Conservation (phyloP, 305 asterid genomes). For the Solanum chacoense region DNA sequence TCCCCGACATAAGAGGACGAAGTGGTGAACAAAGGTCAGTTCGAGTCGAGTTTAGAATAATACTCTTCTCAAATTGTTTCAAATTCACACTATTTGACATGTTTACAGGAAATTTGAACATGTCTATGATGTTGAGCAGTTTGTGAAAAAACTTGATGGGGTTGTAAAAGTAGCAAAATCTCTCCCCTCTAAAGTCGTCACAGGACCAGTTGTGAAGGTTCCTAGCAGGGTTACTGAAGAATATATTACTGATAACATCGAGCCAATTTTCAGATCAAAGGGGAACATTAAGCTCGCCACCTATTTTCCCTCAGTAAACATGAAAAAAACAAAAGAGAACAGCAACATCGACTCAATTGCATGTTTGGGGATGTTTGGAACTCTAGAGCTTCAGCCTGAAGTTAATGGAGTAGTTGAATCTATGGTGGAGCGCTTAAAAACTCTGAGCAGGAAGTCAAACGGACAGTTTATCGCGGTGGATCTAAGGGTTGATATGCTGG, state of each 20-base stretch:
- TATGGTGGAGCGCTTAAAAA: constrained; percentile 63
- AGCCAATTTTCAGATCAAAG: constrained; percentile 60
- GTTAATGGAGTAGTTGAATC: constrained; percentile 85
- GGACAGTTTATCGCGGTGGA: constrained; percentile 42
- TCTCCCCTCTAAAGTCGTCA: constrained; percentile 40
- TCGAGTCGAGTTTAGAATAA: neutral
- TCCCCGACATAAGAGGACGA: constrained; percentile 95
- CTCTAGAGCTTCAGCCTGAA: constrained; percentile 64
- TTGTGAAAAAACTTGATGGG: constrained; percentile 42
- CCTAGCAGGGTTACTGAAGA: constrained; percentile 79
- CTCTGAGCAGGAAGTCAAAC: constrained; percentile 53
- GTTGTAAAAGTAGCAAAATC: constrained; percentile 67
- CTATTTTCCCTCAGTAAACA: constrained; percentile 84
- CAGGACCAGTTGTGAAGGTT: constrained; percentile 64
- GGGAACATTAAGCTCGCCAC: constrained; percentile 80
- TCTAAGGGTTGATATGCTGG: constrained; percentile 51
- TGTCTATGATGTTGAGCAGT: constrained; percentile 29
- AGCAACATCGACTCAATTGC: constrained; percentile 50
- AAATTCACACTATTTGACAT: too few species aligned
- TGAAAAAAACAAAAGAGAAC: constrained; percentile 43
- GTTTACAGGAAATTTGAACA: constrained; percentile 28
- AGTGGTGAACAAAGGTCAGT: constrained; percentile 53
- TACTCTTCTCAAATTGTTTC: too few species aligned
- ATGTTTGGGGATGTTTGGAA: constrained; percentile 91
- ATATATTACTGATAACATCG: constrained; percentile 53